These are phyloP conservation scores for Nitzschia sp. DNA, from an alignment of 108 stramenopile genomes.

Conservation along the genomic window DNA sequence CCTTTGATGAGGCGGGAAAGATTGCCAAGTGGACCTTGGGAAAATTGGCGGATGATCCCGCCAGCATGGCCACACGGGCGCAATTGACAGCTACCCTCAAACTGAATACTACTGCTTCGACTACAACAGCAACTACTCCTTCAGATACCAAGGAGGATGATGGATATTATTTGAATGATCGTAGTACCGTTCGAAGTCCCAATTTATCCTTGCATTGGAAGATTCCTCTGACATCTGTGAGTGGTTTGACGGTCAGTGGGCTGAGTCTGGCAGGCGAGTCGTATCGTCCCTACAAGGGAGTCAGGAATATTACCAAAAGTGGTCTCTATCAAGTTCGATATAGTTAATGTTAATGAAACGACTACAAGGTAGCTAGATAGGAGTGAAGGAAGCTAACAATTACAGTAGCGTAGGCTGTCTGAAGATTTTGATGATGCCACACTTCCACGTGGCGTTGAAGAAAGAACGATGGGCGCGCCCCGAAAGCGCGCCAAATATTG, in stretches of 20 bases:
- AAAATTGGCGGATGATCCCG: slow-evolving; percentile 67
- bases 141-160: neutral
- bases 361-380: no score
- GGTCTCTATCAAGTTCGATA: slow-evolving; percentile 87
- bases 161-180: slow-evolving; percentile 14
- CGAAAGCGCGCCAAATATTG: no score
- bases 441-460: neutral
- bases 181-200: slow-evolving; percentile 40
- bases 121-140: no score
- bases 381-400: neutral
- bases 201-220: slow-evolving; percentile 92
- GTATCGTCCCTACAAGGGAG: slow-evolving; percentile 98
- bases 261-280: slow-evolving; percentile 89
- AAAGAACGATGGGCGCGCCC: no score
- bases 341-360: slow-evolving; percentile 27
- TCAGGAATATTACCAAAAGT: slow-evolving; percentile 86
- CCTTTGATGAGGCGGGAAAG: slow-evolving; percentile 97
- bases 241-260: slow-evolving; percentile 90
- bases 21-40: slow-evolving; percentile 93
- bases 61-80: slow-evolving; percentile 16
- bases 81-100: slow-evolving; percentile 31
- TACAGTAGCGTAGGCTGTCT: neutral
- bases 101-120: slow-evolving; percentile 4
- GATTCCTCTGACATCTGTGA: slow-evolving; percentile 92
- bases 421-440: no score